These are phyloP conservation scores for Diaporthe capsici DNA, from an alignment of 2,329 filamentous ascomycete species.

Conservation along the genomic window DNA sequence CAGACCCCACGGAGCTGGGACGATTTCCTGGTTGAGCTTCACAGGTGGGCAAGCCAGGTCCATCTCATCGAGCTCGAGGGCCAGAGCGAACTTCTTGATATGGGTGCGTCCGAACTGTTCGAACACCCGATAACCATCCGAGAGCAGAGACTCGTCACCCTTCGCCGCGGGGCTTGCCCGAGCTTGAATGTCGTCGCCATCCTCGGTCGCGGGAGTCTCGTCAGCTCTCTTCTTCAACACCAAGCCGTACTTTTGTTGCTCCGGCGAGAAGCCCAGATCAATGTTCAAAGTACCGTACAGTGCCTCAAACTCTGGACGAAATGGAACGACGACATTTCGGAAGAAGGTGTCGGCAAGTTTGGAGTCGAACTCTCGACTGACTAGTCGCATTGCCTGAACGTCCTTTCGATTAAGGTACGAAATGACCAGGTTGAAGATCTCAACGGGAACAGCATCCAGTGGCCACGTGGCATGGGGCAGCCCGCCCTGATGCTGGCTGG, in stretches of 20 bases:
- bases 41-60: slow-evolving; percentile 64
- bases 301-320: slow-evolving; percentile 69
- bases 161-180: slow-evolving; percentile 41
- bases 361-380: slow-evolving; percentile 66
- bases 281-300: slow-evolving; percentile 55
- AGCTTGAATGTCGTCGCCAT: background rate
- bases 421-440: slow-evolving; percentile 73
- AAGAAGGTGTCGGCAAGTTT: slow-evolving; percentile 62
- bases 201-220: background rate
- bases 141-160: slow-evolving; percentile 51
- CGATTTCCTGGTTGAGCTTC: slow-evolving; percentile 68
- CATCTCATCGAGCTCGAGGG: slow-evolving; percentile 75
- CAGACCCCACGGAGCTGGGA: slow-evolving; percentile 73
- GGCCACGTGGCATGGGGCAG: slow-evolving; percentile 49
- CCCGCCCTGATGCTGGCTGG: background rate
- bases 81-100: slow-evolving; percentile 75
- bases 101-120: slow-evolving; percentile 68
- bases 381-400: slow-evolving; percentile 72
- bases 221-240: slow-evolving; percentile 45
- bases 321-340: slow-evolving; percentile 74
- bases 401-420: slow-evolving; percentile 69
- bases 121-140: slow-evolving; percentile 72
- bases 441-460: slow-evolving; percentile 64
- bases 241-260: slow-evolving; percentile 42
- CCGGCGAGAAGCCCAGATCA: slow-evolving; percentile 42